These are phyloP conservation scores for Fusarium dlaminii DNA, from an alignment of 2,329 filamentous ascomycete species.

Conservation along the genomic window DNA sequence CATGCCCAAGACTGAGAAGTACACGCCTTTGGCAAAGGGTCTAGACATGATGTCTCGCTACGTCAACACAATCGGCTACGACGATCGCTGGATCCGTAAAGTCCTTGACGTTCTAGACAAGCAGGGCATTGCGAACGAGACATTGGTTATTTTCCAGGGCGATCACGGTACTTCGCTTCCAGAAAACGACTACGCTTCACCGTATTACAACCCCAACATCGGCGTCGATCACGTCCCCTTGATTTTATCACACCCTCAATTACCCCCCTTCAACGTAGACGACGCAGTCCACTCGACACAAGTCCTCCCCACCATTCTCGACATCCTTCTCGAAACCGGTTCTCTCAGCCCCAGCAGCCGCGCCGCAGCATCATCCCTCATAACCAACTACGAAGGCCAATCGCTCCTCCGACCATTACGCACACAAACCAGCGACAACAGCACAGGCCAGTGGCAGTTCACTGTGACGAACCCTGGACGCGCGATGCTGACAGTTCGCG, in stretches of 20 bases:
- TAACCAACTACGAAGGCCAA: conserved; percentile 47
- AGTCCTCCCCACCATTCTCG: conserved; percentile 47
- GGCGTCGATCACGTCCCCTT: conserved; percentile 46
- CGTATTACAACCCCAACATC: conserved; percentile 48
- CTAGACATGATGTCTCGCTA: conserved; percentile 46
- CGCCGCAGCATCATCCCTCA: conserved; percentile 37
- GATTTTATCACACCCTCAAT: conserved; percentile 45
- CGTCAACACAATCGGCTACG: conserved; percentile 46
- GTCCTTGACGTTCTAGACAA: conserved; percentile 45
- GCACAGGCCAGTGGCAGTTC: conserved; percentile 47
- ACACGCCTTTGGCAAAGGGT: conserved; percentile 41
- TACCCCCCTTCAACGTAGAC: conserved; percentile 43
- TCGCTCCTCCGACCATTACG: conserved; percentile 43
- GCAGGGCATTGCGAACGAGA: conserved; percentile 47
- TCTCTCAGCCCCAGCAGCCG: conserved; percentile 39
- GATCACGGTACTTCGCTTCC: conserved; percentile 48
- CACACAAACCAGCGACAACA: conserved; percentile 11
- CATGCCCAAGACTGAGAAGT: conserved; percentile 42
- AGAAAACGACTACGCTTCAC: conserved; percentile 44
- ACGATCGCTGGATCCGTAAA: conserved; percentile 46
- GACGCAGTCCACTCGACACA: conserved; percentile 45
- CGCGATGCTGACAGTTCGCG: conserved; percentile 47
- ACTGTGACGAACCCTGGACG: conserved; percentile 48
- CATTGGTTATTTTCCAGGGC: conserved; percentile 46
- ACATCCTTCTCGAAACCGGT: conserved; percentile 45